phyloP scores from a whole-genome alignment of 441 rosid species.

The Euphorbia celastroides region DNA sequence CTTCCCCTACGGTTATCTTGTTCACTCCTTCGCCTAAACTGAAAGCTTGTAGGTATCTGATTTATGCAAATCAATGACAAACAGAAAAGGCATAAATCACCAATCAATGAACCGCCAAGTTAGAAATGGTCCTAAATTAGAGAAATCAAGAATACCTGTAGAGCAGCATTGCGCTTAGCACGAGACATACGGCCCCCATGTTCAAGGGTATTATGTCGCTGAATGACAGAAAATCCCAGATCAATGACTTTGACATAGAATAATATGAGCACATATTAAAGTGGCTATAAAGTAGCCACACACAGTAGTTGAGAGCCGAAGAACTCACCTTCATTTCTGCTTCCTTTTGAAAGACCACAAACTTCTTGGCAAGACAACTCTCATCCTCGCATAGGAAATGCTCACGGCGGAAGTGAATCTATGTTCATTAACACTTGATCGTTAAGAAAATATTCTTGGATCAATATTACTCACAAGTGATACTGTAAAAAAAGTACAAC shows the following conservation, averaged over 20 bases:
- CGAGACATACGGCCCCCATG: conserved; percentile 97
- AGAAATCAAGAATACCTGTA: conserved; percentile 48
- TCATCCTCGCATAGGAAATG: conserved; percentile 96
- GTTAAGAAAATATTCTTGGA: conserved; percentile 4
- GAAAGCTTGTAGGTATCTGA: conserved; percentile 94
- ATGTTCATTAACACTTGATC: conserved; percentile 19
- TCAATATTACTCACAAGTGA: conserved; percentile 1
- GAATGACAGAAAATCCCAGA: conserved; percentile 19
- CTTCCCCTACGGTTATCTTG: conserved; percentile 79
- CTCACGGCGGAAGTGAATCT: conserved; percentile 86
- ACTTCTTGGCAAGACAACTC: conserved; percentile 81
- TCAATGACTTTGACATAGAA: conserved; percentile 12
- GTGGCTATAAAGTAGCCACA: neutral
- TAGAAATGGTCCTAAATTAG: neutral
- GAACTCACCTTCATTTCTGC: conserved; percentile 78
- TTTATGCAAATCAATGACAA: conserved; percentile 8
- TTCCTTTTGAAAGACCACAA: conserved; percentile 77
- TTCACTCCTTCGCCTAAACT: conserved; percentile 57
- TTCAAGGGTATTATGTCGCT: conserved; percentile 89
- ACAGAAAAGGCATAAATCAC: neutral
- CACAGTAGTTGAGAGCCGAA: conserved; percentile 8
- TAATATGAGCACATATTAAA: neutral
- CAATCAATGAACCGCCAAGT: neutral
- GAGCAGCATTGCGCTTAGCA: conserved; percentile 81
- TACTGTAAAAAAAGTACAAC: neutral